Evolutionary conservation across 2,329 filamentous ascomycete species (phyloP).

Genomic region (Leptographium procerum): DNA sequence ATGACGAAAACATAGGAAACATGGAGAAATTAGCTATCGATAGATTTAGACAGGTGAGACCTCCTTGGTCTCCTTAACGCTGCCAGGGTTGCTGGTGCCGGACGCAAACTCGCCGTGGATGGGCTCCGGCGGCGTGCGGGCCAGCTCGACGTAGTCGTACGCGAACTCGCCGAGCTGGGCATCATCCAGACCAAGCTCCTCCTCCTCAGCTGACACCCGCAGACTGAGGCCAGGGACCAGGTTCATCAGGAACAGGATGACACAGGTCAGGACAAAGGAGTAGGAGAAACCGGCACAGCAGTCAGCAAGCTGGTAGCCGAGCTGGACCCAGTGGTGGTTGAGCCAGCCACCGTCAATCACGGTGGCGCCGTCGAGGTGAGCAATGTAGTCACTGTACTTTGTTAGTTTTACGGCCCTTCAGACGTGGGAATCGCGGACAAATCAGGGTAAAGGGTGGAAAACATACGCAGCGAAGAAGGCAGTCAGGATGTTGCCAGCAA

Average conservation of each 20-base stretch:
- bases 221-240: conserved; percentile 59
- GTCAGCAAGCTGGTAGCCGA: conserved; percentile 61
- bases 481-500: conserved; percentile 68
- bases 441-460: background rate
- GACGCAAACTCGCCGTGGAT: conserved; percentile 8
- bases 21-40: background rate
- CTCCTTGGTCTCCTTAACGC: conserved; percentile 10
- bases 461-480: conserved; percentile 62
- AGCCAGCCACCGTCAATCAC: conserved; percentile 54
- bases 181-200: conserved; percentile 61
- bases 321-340: conserved; percentile 58
- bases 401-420: conserved; percentile 5
- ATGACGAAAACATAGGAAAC: background rate
- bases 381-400: conserved; percentile 50
- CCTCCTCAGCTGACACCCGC: conserved; percentile 54
- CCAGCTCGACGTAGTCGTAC: conserved; percentile 69
- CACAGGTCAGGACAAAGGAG: conserved; percentile 54
- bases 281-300: conserved; percentile 53
- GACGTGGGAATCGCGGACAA: background rate
- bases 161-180: conserved; percentile 72
- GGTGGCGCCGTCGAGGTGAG: conserved; percentile 58
- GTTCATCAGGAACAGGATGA: conserved; percentile 62
- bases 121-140: conserved; percentile 45
- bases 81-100: conserved; percentile 14
- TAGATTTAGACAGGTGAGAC: background rate